These are phyloP conservation scores for Pistacia integerrima DNA, from an alignment of 345 rosid species.

Conservation along the genomic window DNA sequence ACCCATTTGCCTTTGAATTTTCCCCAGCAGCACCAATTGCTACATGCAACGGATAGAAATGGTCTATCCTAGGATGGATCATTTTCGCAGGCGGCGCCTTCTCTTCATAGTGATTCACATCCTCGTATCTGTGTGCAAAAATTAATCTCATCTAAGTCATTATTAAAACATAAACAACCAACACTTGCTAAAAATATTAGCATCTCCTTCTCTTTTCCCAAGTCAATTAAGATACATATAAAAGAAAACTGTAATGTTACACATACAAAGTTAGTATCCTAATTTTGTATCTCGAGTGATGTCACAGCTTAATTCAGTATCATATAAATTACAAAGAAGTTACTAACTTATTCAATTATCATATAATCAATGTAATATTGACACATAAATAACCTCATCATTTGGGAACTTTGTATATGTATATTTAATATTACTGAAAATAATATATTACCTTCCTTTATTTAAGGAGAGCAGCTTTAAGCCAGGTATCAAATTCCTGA, in stretches of 20 bases:
- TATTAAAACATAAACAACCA: too few species aligned
- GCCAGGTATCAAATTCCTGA: constrained; percentile 78
- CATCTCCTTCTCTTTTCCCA: too few species aligned
- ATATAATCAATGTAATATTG: too few species aligned
- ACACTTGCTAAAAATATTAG: not conserved
- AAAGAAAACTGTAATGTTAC: too few species aligned
- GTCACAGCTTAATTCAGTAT: too few species aligned
- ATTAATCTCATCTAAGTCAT: not conserved
- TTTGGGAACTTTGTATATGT: not conserved
- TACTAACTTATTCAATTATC: too few species aligned
- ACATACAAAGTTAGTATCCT: too few species aligned
- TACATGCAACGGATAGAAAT: constrained; percentile 87
- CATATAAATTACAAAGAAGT: too few species aligned
- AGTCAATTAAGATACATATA: too few species aligned
- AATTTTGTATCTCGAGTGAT: too few species aligned
- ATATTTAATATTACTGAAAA: too few species aligned
- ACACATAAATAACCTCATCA: too few species aligned
- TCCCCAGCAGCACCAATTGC: constrained; percentile 91
- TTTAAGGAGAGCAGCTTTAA: constrained; percentile 67
- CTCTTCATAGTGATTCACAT: constrained; percentile 64
- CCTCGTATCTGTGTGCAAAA: constrained; percentile 53
- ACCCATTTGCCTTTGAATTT: constrained; percentile 55
- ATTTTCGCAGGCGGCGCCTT: constrained; percentile 70
- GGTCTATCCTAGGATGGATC: constrained; percentile 90
- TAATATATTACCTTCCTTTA: constrained; percentile 63